phyloP scores from a whole-genome alignment of 2,329 filamentous ascomycete genomes.

The Monosporascus sp. region DNA sequence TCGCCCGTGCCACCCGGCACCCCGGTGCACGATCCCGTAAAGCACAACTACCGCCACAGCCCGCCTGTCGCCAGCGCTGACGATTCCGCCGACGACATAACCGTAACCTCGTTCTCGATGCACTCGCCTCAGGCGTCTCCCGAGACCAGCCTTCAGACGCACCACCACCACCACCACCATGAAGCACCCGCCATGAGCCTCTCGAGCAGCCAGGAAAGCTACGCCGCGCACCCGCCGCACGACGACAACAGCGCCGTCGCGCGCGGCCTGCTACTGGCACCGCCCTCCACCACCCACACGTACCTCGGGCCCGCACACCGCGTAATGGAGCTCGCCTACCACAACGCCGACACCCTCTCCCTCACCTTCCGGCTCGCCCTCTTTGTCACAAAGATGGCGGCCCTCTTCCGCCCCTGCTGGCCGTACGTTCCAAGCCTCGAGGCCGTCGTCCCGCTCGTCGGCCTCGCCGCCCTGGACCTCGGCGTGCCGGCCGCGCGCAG shows the following conservation, averaged over 20 bases:
- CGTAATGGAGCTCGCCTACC: conserved; percentile 22
- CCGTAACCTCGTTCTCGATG: conserved; percentile 16
- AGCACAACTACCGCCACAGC: conserved; percentile 13
- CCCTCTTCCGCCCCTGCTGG: conserved; percentile 62
- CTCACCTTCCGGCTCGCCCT: conserved; percentile 48
- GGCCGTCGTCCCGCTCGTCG: conserved; percentile 61
- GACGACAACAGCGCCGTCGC: conserved; percentile 15
- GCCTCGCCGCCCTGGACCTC: conserved; percentile 64
- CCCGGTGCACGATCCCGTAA: conserved; percentile 38
- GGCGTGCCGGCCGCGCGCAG: conserved; percentile 27
- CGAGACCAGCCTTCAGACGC: conserved; percentile 27
- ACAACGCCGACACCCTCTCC: conserved; percentile 27
- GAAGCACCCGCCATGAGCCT: conserved; percentile 32
- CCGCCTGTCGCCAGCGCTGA: conserved; percentile 12
- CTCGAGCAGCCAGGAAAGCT: conserved; percentile 36
- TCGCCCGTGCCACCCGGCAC: conserved; percentile 45
- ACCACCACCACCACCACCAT: conserved; percentile 21
- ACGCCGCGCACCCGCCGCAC: conserved; percentile 20
- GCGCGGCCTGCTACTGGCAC: conserved; percentile 9
- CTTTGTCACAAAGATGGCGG: conserved; percentile 64
- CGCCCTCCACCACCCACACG: conserved; percentile 10
- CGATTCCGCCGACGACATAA: conserved; percentile 24
- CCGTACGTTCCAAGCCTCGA: conserved; percentile 63
- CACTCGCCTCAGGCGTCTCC: conserved; percentile 21
- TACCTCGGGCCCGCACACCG: conserved; percentile 22